Conservation (phyloP, 2,329 filamentous ascomycete genomes). For the Tolypocladium tropicale region DNA sequence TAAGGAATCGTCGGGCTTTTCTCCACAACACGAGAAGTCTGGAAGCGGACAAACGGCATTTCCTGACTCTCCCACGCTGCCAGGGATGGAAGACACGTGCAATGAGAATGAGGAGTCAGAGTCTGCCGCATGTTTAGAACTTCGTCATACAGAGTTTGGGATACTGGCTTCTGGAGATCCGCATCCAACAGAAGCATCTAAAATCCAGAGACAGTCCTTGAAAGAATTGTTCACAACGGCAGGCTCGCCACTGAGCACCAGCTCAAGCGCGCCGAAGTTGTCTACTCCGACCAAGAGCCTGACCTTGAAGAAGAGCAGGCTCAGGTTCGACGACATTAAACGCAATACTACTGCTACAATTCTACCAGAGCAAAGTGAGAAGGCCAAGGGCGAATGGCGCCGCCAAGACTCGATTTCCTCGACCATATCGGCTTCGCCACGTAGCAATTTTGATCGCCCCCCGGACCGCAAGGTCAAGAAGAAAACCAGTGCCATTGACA, state of each 20-base stretch:
- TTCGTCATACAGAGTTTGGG: background rate
- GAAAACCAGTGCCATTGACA: background rate
- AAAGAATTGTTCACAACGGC: background rate
- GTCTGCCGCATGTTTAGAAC: background rate
- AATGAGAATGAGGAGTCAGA: background rate
- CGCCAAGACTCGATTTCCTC: background rate
- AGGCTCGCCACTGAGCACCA: background rate
- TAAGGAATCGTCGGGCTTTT: background rate
- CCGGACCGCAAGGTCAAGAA: background rate
- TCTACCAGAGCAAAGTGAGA: conserved; percentile 6
- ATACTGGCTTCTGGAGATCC: background rate
- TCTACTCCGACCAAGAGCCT: background rate
- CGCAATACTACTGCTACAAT: conserved; percentile 11
- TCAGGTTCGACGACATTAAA: conserved; percentile 11
- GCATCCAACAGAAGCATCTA: background rate
- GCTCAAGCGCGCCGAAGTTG: background rate
- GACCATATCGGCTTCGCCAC: background rate
- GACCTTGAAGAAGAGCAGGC: conserved; percentile 9
- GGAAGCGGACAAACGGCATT: background rate
- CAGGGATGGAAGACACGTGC: background rate
- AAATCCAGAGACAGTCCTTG: background rate
- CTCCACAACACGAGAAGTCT: background rate
- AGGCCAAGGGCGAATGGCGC: background rate
- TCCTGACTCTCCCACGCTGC: conserved; percentile 3
- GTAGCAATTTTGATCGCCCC: conserved; percentile 2